Conservation (phyloP, 2,329 filamentous ascomycete species). For the Rutstroemia sp. region DNA sequence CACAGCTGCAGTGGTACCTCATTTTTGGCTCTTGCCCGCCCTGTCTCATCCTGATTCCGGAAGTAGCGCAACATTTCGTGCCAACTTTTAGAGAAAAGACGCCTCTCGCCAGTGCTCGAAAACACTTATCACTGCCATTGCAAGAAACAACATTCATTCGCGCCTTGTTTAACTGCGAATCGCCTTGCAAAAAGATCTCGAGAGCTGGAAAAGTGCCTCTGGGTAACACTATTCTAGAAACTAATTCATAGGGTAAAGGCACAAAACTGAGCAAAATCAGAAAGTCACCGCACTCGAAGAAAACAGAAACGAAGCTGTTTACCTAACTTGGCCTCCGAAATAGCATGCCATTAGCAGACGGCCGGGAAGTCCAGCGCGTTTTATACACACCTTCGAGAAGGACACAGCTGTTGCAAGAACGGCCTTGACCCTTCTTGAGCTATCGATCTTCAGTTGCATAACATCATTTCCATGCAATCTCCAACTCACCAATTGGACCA, state of each 20-base stretch:
- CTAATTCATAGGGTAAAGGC: neutral
- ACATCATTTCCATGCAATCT: slow-evolving; percentile 45
- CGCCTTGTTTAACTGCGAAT: neutral
- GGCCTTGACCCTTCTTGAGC: slow-evolving; percentile 15
- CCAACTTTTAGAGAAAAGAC: neutral
- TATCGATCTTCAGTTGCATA: slow-evolving; percentile 10
- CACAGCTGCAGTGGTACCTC: slow-evolving; percentile 27
- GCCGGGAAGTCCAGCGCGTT: slow-evolving; percentile 6
- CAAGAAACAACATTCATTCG: neutral
- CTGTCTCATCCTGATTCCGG: slow-evolving; percentile 18
- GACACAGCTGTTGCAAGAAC: slow-evolving; percentile 14
- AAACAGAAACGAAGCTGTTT: neutral
- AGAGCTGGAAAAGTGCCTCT: neutral
- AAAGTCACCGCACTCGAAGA: neutral
- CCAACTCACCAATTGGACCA: slow-evolving; percentile 37
- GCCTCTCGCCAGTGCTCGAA: slow-evolving; percentile 3
- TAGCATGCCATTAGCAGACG: slow-evolving; percentile 15
- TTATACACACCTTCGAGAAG: slow-evolving; percentile 12
- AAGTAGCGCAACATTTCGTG: slow-evolving; percentile 16
- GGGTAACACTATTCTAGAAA: neutral
- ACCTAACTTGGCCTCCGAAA: slow-evolving; percentile 1
- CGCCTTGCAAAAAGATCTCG: no score
- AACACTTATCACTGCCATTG: slow-evolving; percentile 4
- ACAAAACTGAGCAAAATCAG: neutral
- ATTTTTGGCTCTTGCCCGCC: slow-evolving; percentile 19